phyloP scores from a whole-genome alignment of 2,329 filamentous ascomycete genomes.

The Nemania diffusa region DNA sequence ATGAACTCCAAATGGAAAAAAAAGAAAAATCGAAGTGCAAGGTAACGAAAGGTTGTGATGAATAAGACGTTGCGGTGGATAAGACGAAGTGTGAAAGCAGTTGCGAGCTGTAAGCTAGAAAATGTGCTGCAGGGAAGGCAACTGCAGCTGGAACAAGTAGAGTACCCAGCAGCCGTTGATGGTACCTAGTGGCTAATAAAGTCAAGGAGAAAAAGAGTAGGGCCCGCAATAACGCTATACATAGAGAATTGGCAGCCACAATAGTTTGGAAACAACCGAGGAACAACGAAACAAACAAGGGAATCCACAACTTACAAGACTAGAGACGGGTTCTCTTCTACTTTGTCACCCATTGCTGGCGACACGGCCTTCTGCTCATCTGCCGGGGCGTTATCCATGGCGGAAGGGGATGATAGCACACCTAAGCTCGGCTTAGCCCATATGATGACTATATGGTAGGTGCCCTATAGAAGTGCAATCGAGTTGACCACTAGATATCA shows the following conservation, averaged over 20 bases:
- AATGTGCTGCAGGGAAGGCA: slow-evolving; percentile 7
- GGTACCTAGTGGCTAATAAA: background rate
- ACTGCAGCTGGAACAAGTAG: background rate
- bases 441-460: background rate
- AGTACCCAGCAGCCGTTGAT: slow-evolving; percentile 1
- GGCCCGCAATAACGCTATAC: background rate
- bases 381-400: slow-evolving; percentile 30
- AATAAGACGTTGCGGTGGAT: background rate
- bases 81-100: background rate
- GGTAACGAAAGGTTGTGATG: background rate
- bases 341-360: slow-evolving; percentile 31
- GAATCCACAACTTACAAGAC: slow-evolving; percentile 30
- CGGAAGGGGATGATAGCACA: background rate
- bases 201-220: background rate
- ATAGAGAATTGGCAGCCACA: background rate
- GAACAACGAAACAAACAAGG: background rate
- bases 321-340: slow-evolving; percentile 18
- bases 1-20: background rate
- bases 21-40: background rate
- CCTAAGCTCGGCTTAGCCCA: background rate
- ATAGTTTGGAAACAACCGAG: background rate
- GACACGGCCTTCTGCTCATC: slow-evolving; percentile 26
- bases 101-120: slow-evolving; percentile 7
- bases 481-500: background rate
- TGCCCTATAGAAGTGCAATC: background rate